phyloP scores from a whole-genome alignment of 371 early-diverging fungal species.

The Neoconidiobolus thromboides region DNA sequence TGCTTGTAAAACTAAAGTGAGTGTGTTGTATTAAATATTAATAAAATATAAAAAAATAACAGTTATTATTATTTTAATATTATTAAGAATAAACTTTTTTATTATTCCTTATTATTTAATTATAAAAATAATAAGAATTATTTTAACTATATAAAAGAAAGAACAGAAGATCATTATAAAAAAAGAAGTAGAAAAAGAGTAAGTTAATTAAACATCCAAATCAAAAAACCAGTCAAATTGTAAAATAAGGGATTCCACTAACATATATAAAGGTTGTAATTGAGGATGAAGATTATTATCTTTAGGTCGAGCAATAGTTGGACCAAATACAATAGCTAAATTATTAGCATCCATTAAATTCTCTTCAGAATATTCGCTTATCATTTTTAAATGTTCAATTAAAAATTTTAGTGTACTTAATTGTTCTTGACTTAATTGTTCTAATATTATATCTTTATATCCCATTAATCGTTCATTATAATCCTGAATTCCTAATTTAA shows the following conservation, averaged over 20 bases:
- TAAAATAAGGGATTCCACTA: slow-evolving; percentile 6
- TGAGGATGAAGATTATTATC: slow-evolving; percentile 2
- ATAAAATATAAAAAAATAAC: too few relatives aligned
- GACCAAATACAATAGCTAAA: slow-evolving; percentile 39
- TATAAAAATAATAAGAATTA: too few relatives aligned
- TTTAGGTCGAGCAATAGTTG: slow-evolving; percentile 8
- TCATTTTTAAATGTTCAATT: slow-evolving; percentile 20
- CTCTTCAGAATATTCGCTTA: slow-evolving; percentile 16
- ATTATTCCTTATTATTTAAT: too few relatives aligned
- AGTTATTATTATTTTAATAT: too few relatives aligned
- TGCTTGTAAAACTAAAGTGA: too few relatives aligned
- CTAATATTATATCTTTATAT: neutral
- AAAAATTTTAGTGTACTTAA: slow-evolving; percentile 21
- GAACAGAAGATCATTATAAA: too few relatives aligned
- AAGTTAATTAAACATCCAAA: neutral
- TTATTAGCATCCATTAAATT: slow-evolving; percentile 42
- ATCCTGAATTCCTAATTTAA: neutral
- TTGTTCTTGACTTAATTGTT: slow-evolving; percentile 8
- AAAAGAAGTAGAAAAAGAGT: too few relatives aligned
- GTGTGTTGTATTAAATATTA: too few relatives aligned
- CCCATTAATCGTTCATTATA: slow-evolving; percentile 1
- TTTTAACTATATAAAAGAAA: too few relatives aligned
- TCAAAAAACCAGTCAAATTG: slow-evolving; percentile 7
- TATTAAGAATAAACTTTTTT: too few relatives aligned
- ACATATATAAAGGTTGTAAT: neutral